Percentiles rank a stretch among this genome's conserved stretches.
Evolutionary conservation across 805 yeast genomes (phyloP).

Genomic region (Candida insectorum): DNA sequence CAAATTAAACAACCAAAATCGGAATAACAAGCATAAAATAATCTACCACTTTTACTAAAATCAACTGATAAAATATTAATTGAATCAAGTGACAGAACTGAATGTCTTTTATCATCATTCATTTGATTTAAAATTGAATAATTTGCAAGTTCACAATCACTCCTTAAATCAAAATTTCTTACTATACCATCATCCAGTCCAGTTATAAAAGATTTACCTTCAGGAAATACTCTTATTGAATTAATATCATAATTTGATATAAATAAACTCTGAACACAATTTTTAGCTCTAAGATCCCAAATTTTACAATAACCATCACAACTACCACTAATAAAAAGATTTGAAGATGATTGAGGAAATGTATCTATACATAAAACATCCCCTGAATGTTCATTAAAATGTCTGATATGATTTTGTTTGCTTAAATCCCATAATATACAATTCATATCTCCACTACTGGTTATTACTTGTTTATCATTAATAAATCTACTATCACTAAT

Average conservation of each 20-base stretch:
- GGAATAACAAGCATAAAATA: slow-evolving; percentile 71
- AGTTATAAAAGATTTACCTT: slow-evolving; percentile 63
- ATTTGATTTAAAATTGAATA: slow-evolving; percentile 29
- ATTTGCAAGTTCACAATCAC: slow-evolving; percentile 63
- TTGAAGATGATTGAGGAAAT: slow-evolving; percentile 16
- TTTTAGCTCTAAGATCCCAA: slow-evolving; percentile 60
- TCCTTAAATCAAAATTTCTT: slow-evolving; percentile 69
- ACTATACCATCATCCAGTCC: slow-evolving; percentile 80
- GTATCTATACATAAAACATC: slow-evolving; percentile 55
- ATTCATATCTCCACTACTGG: slow-evolving; percentile 82
- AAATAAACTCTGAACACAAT: slow-evolving; percentile 47
- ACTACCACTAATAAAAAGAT: slow-evolving; percentile 56
- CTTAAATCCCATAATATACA: slow-evolving; percentile 76
- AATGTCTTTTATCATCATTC: slow-evolving; percentile 3
- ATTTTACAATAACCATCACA: slow-evolving; percentile 66
- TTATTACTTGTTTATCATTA: slow-evolving; percentile 52
- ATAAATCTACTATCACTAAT: slow-evolving; percentile 71
- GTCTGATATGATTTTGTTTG: slow-evolving; percentile 50
- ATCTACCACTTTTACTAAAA: slow-evolving; percentile 69
- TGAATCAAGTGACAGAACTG: slow-evolving; percentile 8
- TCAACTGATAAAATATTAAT: slow-evolving; percentile 67
- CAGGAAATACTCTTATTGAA: slow-evolving; percentile 57
- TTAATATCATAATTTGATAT: slow-evolving; percentile 66
- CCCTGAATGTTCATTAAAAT: slow-evolving; percentile 65
- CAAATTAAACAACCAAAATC: slow-evolving; percentile 73